Base-by-base conservation (phyloP, 2,329 filamentous ascomycete species). In the Camptophora hylomeconis region DNA sequence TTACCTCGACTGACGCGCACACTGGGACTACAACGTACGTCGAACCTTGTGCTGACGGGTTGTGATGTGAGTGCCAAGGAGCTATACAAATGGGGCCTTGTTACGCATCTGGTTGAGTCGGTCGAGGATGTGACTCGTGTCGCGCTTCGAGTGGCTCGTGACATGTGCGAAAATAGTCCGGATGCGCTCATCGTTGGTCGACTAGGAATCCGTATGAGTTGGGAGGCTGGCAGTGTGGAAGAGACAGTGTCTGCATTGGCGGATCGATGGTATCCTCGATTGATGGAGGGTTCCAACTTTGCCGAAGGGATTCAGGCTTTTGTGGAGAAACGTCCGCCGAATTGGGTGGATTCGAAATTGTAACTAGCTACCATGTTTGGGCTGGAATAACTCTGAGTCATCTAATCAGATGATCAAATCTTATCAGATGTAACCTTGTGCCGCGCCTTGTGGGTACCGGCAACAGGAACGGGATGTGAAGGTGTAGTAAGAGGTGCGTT, bases 231-330 rank as follows among this genome's bases (percentile, higher is more conserved):
- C n/a, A 69, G 73, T 7, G 76, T 72, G 0, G 69, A 73, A 48
- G 64, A 68, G 38, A 75, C 58, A 9, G 79, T 72, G 14, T 58
- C 58, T 36, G 47, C 69, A 38, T 20, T 22, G 12, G 19, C 14
- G 3, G n/a, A 25, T 11, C 11, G 22, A 15, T 30, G 38, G 24
- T 33, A 31, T 17, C 28, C 31, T 15, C 27, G 24, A 11, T 22
- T 41, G n/a, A 26, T 31, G 15, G 18, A 13, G 3, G 38, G 39
- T 17, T 74, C 79, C 41, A 87, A 87, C 52, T 73, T 82, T 54
- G 67, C 65, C 32, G 79, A 86, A 55, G 80, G 80, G 0, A 60
- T 86, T n/a, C 59, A 50, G 53, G 80, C 78, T 38, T 87, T 86
- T 58, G 73, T 78, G 13, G 78, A 83, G 63, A 81, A 74, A 63